Conservation (phyloP, 768 basidiomycete species). For the Naganishia antarctica region DNA sequence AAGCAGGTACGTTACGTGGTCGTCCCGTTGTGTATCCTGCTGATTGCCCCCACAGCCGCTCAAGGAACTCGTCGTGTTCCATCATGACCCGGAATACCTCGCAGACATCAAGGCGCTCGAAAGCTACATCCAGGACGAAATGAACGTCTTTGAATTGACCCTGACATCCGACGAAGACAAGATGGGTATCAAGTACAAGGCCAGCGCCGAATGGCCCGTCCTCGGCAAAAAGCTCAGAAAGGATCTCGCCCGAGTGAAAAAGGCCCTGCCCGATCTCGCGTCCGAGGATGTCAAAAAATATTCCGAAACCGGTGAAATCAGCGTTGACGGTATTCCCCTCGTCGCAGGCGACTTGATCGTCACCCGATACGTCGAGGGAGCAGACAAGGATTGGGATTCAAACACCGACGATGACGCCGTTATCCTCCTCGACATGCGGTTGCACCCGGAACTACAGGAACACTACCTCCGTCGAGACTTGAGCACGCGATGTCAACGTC, state of each 20-base stretch:
- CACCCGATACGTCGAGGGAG: constrained; percentile 76
- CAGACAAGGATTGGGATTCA: constrained; percentile 59
- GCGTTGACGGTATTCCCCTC: constrained; percentile 82
- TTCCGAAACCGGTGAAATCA: constrained; percentile 66
- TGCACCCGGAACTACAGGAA: constrained; percentile 75
- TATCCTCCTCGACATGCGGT: constrained; percentile 80
- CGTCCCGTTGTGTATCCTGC: background rate
- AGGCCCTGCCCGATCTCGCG: constrained; percentile 70
- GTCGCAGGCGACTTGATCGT: constrained; percentile 85
- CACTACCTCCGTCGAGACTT: constrained; percentile 87
- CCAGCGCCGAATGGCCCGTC: constrained; percentile 89
- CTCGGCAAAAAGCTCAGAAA: constrained; percentile 90
- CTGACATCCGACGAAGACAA: constrained; percentile 81
- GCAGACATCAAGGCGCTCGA: constrained; percentile 77
- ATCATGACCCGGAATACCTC: constrained; percentile 74
- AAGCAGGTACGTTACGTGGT: constrained; percentile 59
- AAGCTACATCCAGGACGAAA: constrained; percentile 84
- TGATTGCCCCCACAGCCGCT: constrained; percentile 58
- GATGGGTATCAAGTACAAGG: constrained; percentile 84
- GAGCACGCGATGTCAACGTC: constrained; percentile 86
- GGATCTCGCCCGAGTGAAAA: constrained; percentile 82
- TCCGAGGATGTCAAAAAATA: constrained; percentile 80
- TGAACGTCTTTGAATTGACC: constrained; percentile 84
- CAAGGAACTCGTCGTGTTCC: constrained; percentile 89
- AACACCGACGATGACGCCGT: constrained; percentile 89